phyloP scores from a whole-genome alignment of 495 filamentous ascomycete species.

The Neurospora sp. region DNA sequence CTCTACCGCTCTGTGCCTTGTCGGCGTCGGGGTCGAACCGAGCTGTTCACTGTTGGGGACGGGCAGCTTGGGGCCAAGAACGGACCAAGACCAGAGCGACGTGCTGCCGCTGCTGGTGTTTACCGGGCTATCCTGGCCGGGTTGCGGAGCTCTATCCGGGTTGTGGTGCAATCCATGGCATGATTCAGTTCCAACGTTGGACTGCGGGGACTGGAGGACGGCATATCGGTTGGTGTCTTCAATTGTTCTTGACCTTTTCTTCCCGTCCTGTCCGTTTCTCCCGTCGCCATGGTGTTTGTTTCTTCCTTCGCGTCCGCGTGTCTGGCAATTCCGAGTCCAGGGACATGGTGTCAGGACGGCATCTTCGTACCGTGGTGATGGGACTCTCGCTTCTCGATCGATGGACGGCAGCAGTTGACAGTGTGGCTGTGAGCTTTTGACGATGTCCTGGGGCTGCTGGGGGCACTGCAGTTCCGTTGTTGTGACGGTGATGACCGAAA shows the following conservation, averaged over 20 bases:
- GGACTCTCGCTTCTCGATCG: neutral
- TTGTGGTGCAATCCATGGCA: neutral
- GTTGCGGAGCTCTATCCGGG: neutral
- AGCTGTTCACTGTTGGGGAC: neutral
- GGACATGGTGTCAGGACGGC: neutral
- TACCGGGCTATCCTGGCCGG: neutral
- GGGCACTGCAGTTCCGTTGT: neutral
- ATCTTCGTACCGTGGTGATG: neutral
- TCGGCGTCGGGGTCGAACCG: neutral
- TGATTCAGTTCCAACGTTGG: neutral
- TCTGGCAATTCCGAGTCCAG: conserved; percentile 4
- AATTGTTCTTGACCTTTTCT: no score
- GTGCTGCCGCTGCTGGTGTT: neutral
- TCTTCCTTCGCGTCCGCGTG: conserved; percentile 7
- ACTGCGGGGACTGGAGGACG: neutral
- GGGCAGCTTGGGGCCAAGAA: neutral
- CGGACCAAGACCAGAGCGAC: neutral
- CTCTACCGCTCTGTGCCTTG: neutral
- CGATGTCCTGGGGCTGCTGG: neutral
- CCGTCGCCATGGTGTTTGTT: conserved; percentile 2
- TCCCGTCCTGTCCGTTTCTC: neutral
- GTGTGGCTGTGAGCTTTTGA: neutral
- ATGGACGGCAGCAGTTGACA: neutral
- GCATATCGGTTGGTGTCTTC: neutral
- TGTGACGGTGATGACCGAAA: neutral